phyloP scores from a whole-genome alignment of 371 early-diverging fungal genomes.

The Haplosporangium sp. region DNA sequence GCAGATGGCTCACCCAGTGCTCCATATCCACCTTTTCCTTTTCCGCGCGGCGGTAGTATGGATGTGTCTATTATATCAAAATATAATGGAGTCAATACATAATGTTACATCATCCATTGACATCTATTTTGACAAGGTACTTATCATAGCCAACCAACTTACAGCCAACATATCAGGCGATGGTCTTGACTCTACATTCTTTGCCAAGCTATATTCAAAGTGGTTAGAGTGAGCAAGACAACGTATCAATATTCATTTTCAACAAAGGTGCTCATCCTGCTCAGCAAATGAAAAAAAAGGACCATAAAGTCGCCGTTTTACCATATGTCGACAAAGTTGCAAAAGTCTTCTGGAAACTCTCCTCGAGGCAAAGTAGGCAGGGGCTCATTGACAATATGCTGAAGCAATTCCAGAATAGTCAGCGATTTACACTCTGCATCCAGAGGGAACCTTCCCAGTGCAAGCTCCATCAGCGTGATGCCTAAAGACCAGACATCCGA shows the following conservation, averaged over 20 bases:
- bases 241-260: neutral
- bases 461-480: conserved; percentile 93
- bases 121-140: neutral
- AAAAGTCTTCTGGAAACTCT: conserved; percentile 78
- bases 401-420: conserved; percentile 91
- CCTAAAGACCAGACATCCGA: conserved; percentile 97
- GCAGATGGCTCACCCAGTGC: conserved; percentile 59
- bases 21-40: conserved; percentile 68
- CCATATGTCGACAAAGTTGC: conserved; percentile 84
- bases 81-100: neutral
- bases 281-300: neutral
- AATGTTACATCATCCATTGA: no score
- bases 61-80: conserved; percentile 58
- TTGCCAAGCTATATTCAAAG: conserved; percentile 39
- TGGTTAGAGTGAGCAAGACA: neutral
- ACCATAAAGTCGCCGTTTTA: conserved; percentile 46
- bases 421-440: conserved; percentile 80
- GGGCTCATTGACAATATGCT: conserved; percentile 93
- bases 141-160: conserved; percentile 10
- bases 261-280: neutral
- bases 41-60: conserved; percentile 64
- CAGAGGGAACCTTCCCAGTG: conserved; percentile 91
- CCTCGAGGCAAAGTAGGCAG: conserved; percentile 83
- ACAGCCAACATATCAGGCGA: conserved; percentile 49
- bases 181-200: conserved; percentile 52